Percentiles rank a stretch among this genome's conserved stretches.
Conservation (phyloP, 441 rosid genomes). For the Euphorbia corollata region DNA sequence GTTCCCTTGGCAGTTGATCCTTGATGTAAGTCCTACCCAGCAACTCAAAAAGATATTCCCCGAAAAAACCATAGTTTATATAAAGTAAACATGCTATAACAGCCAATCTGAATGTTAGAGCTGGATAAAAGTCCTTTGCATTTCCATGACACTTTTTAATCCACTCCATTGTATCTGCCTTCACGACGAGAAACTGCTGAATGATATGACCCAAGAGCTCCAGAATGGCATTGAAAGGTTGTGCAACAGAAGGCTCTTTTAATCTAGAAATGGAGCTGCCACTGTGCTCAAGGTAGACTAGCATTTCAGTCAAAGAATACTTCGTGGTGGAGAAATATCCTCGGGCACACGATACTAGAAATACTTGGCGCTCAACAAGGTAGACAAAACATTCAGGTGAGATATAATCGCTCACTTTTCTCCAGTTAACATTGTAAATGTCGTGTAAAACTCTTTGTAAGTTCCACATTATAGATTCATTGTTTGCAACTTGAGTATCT, state of each 20-base stretch:
- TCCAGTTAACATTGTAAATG: conserved; percentile 33
- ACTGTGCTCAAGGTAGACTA: conserved; percentile 8
- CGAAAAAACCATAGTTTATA: conserved; percentile 26
- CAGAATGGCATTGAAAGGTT: neutral
- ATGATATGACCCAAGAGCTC: conserved; percentile 8
- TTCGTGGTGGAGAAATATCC: conserved; percentile 27
- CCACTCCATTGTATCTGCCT: conserved; percentile 29
- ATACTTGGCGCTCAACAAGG: conserved; percentile 33
- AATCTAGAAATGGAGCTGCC: neutral
- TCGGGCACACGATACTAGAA: conserved; percentile 18
- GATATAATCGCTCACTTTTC: conserved; percentile 24
- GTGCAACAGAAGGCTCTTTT: neutral
- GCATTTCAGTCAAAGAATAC: conserved; percentile 29
- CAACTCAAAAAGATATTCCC: conserved; percentile 16
- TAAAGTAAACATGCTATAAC: conserved; percentile 28
- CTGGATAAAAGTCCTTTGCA: conserved; percentile 13
- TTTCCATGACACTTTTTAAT: conserved; percentile 15
- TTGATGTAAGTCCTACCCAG: conserved; percentile 19
- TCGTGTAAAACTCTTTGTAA: conserved; percentile 31
- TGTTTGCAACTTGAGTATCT: conserved; percentile 8
- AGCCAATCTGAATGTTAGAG: conserved; percentile 34
- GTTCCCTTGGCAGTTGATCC: conserved; percentile 25
- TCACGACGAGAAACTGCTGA: conserved; percentile 15
- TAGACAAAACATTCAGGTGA: conserved; percentile 39
- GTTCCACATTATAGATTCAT: conserved; percentile 12